Percentiles rank a stretch among this genome's conserved stretches.
Conservation (phyloP, 192 early-diverging fungal genomes). For the Umbelopsis isabellina region DNA sequence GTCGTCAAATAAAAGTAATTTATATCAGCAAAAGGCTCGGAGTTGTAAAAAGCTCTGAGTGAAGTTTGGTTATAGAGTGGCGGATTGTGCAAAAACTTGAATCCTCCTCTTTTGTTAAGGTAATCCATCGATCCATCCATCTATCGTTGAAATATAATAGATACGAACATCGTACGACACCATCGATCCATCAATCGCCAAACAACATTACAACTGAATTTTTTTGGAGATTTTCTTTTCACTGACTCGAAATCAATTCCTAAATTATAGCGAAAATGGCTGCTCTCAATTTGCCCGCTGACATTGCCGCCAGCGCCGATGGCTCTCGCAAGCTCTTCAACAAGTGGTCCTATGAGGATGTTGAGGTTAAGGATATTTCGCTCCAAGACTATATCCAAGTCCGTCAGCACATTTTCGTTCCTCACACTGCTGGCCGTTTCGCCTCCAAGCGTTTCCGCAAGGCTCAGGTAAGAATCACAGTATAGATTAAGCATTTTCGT, state of each 20-base stretch:
- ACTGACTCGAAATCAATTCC: slow-evolving; percentile 11
- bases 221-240: slow-evolving; percentile 4
- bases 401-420: slow-evolving; percentile 91
- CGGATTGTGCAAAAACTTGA: not conserved
- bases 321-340: slow-evolving; percentile 72
- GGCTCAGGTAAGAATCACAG: slow-evolving; percentile 69
- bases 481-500: not conserved
- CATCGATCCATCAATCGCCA: slow-evolving; percentile 7
- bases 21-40: not conserved
- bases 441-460: slow-evolving; percentile 97
- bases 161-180: not conserved
- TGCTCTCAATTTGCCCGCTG: slow-evolving; percentile 61
- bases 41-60: slow-evolving; percentile 4
- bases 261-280: slow-evolving; percentile 39
- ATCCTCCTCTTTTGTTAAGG: slow-evolving; percentile 20
- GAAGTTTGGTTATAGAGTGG: not conserved
- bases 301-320: slow-evolving; percentile 54
- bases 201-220: not conserved
- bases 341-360: slow-evolving; percentile 90
- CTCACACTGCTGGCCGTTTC: slow-evolving; percentile 98
- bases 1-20: too few species aligned
- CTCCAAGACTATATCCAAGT: slow-evolving; percentile 93
- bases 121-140: slow-evolving; percentile 15
- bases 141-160: not conserved
- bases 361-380: slow-evolving; percentile 89